Base-by-base conservation (phyloP, 164 flowering plant genomes). In the Houttuynia cordata region DNA sequence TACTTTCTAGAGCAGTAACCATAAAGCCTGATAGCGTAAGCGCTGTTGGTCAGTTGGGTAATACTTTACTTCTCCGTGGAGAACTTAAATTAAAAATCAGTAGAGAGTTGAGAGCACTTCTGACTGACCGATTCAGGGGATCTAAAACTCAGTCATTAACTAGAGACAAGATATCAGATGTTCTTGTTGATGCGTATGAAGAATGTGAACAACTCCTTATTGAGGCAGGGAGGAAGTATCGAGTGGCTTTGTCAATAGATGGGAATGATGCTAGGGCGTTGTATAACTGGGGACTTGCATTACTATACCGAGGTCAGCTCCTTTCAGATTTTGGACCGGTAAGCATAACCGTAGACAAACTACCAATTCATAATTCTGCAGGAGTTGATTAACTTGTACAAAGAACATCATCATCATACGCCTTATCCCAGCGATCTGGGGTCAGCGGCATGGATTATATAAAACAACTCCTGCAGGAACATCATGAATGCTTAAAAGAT, bases 271-370 rank as follows among this genome's bases (percentile, higher is more conserved):
- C 77, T 62, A 76, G 88, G 77, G 87, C 96, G 22, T 70, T 89
- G 22, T 89, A 92, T 61, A 92, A 92, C 59, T 92, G 98, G 98
- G 98, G 98, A 17, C 88, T 92, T 62, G 96, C 98, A 30, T 91
- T 89, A 49, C 75, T 82, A 56, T 92, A 81, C 73, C 92, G 98
- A 51, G 98, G 84, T 51, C 98, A 88, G 62, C 73, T 92, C 70
- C 80, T 92, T 73, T 85, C 98, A 57, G 98, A 92, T 73, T 81
- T 85, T 75, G 98, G 98, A 68, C 98, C 96, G 21, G 96, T 92
- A 81, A 78, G 90, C 56, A 58, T 58, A 13, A 40, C 17, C 61
- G 1, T 21, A n/a, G 45, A 51, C 13, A 25, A 20, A 12, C 7
- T 14, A 17, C 45, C 24, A 4, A 10, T 40, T 22, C 24, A 41